Conservation (phyloP, 176 grass and related monocot species). For the Aegilops umbellulata region DNA sequence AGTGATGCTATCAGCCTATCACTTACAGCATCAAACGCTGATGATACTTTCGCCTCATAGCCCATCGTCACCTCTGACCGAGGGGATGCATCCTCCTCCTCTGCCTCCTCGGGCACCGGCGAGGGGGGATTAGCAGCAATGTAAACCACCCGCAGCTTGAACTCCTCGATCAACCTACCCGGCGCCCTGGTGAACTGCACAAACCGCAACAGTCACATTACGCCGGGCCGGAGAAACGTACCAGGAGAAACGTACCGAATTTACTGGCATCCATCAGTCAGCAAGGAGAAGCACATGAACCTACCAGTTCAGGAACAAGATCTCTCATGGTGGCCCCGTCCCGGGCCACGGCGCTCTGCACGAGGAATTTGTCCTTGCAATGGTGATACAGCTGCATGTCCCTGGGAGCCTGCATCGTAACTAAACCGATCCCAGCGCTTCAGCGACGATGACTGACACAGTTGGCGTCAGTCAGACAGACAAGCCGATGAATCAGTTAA, state of each 20-base stretch:
- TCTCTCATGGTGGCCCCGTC: conserved; percentile 51
- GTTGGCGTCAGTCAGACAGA: not conserved
- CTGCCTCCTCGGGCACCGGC: conserved; percentile 82
- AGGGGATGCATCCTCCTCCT: conserved; percentile 58
- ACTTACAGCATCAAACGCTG: conserved; percentile 40
- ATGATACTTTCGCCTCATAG: conserved; percentile 32
- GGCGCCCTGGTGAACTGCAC: conserved; percentile 65
- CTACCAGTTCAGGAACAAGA: conserved; percentile 49
- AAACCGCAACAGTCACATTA: not conserved
- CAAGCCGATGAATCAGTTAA: not conserved
- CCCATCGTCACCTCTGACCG: conserved; percentile 16
- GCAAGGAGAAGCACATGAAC: not conserved
- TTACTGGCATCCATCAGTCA: not conserved
- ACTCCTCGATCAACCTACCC: conserved; percentile 75
- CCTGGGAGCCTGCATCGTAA: conserved; percentile 72
- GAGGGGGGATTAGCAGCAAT: conserved; percentile 88
- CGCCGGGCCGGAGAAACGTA: not conserved
- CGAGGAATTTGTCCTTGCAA: conserved; percentile 94
- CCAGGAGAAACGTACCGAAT: not conserved
- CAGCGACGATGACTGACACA: not conserved
- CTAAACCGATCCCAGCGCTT: conserved; percentile 28
- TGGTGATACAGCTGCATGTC: conserved; percentile 63
- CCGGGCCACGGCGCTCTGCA: conserved; percentile 64
- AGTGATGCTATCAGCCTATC: not conserved
- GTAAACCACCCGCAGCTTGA: conserved; percentile 78